Base-by-base conservation (phyloP, 73 alveolate genomes). In the Durusdinium trenchii region DNA sequence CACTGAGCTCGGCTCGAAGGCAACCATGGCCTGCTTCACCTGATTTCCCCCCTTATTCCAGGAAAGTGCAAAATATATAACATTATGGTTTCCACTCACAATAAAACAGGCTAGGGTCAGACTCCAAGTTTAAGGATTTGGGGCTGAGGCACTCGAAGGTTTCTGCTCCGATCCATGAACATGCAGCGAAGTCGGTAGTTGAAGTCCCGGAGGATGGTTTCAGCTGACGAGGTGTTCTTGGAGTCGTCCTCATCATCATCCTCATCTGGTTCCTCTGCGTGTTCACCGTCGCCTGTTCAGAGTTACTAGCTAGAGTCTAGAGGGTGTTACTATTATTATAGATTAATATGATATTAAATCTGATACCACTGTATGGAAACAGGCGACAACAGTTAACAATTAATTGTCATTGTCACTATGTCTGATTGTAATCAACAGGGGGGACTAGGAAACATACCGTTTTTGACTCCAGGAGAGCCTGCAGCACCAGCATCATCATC, bases 141-240 rank as follows among this genome's bases (percentile, higher is more conserved):
- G 32, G 32, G 2, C 94, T 10, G 26, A 83, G 94, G 47, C 35
- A 36, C 94, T 35, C 9, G 6, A 0, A 83, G 75, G 40, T 51
- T 51, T 26, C 94, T 28, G 51, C 38, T 18, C 9, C 60, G 52
- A 52, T 40, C 86, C 86, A 76, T 76, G 57, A 76, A 43, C 61
- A 76, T 40, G 60, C 86, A 76, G 61, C 86, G 86, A 76, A 76
- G 86, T 36, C 43, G 40, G 86, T 76, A 43, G 60, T 76, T 76
- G 86, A 76, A 76, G 60, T 76, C 86, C 7, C 86, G 35, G 32
- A 71, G 52, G 83, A 71, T 71, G 50, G 83, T 71, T 6, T 71
- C 83, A 46, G 46, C 46, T 3, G 48, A 28, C 6, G 35, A 3
- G 16, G 26, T 48, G 48, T 79, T 79, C 46, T 6, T 1, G 18